Base-by-base conservation (phyloP, 176 grass and related monocot species). In the Elaeis guineensis region DNA sequence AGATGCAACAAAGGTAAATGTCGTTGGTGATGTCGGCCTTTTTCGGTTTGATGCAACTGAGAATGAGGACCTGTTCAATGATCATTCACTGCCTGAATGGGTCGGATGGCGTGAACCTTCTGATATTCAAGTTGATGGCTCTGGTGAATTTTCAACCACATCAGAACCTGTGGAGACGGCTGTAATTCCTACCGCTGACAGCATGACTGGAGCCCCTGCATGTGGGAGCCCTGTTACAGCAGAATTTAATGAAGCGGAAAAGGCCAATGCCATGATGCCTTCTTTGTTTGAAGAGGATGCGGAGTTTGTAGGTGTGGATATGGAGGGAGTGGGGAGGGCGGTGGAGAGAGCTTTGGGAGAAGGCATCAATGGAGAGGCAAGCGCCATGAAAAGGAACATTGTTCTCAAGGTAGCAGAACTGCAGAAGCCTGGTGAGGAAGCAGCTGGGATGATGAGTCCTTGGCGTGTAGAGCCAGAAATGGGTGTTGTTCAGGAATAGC, bases 251-350 rank as follows among this genome's bases (percentile, higher is more conserved):
- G 50, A 54, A 50, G 54, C 3, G 1, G 25, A 11, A 62, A 54
- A 54, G 54, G 58, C 16, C 15, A 49, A 72, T 5, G 58, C 48
- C 4, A 35, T 30, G 3, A 4, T 44, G 15, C 44, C 17, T 25
- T 72, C 49, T 5, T 63, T 39, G 16, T 72, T 72, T 29, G 70
- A 72, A 50, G 70, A 62, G 70, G 70, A 72, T 55, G 70, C 70
- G 11, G 70, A 72, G 70, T 63, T 72, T 39, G 70, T 72, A 4
- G 70, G 70, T 39, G 70, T 55, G 11, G 70, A 72, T 48, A 54
- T 72, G 29, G 59, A 62, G 51, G 59, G 62, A 19, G 14, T 64
- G 14, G 62, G 62, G 15, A 48, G 44, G 12, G 62, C 62, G 21
- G 62, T 22, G 16, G 35, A 64, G n/a, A 7, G 16, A 50, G 32